Conservation (phyloP, 129 eudicot species). For the Escallonia rubra region DNA sequence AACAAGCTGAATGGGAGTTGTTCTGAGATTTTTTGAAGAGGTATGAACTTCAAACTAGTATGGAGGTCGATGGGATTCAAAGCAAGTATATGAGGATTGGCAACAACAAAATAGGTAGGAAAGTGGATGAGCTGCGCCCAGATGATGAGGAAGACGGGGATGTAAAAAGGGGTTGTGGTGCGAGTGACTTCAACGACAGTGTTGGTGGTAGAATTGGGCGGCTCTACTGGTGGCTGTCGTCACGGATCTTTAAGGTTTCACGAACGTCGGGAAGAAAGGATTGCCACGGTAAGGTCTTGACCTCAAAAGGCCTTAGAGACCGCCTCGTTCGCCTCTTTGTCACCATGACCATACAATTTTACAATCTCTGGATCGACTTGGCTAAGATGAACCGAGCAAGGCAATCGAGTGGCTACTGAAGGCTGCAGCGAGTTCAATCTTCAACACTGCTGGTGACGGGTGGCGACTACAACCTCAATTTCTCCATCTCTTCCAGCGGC, state of each 20-base stretch:
- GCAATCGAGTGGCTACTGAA: conserved; percentile 92
- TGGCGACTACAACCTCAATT: conserved; percentile 62
- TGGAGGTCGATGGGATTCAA: conserved; percentile 85
- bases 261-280: conserved; percentile 93
- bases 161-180: conserved; percentile 6
- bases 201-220: conserved; percentile 45
- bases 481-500: conserved; percentile 55
- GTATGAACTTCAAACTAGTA: conserved; percentile 64
- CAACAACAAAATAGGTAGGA: conserved; percentile 24
- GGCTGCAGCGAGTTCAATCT: conserved; percentile 66
- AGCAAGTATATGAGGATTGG: conserved; percentile 56
- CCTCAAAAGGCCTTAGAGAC: conserved; percentile 79
- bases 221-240: conserved; percentile 70
- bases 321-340: conserved; percentile 78
- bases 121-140: conserved; percentile 20
- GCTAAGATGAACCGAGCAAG: conserved; percentile 87
- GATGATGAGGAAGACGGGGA: conserved; percentile 33
- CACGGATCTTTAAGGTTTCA: conserved; percentile 90
- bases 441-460: conserved; percentile 34
- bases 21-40: conserved; percentile 16
- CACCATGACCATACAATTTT: conserved; percentile 77
- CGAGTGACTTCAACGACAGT: not conserved
- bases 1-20: conserved; percentile 21
- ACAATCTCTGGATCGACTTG: conserved; percentile 86
- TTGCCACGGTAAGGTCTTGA: conserved; percentile 84